A percentile compares a stretch with the other conserved stretches of the same genome.
Evolutionary conservation across 2,329 filamentous ascomycete species (phyloP).

Genomic region (Ophiocordyceps sinensis): DNA sequence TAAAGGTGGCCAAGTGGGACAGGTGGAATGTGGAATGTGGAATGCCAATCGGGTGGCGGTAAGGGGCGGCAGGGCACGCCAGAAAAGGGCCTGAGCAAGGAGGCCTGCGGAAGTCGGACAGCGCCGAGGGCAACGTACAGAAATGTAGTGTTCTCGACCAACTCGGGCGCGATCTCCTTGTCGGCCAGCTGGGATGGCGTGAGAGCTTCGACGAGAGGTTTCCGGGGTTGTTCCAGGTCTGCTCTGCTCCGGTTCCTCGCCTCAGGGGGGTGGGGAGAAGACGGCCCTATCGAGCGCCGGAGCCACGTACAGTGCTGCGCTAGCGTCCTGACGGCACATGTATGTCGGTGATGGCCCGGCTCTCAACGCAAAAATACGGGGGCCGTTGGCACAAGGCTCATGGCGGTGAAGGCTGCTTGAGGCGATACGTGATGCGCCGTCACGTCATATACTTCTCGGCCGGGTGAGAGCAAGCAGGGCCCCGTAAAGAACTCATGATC

Average conservation of each 20-base stretch:
- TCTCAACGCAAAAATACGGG: not conserved
- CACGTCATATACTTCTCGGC: not conserved
- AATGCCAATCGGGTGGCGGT: not conserved
- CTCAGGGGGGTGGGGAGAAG: constrained; percentile 1
- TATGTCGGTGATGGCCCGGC: not conserved
- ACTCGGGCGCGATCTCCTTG: constrained; percentile 2
- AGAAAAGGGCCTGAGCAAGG: too few species aligned
- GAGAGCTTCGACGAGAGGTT: constrained; percentile 3
- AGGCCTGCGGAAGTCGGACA: not conserved
- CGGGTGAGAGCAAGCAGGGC: constrained; percentile 9
- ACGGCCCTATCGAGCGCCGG: too few species aligned
- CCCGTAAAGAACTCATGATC: constrained; percentile 14
- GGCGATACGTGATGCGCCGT: not conserved
- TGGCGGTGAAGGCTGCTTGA: not conserved
- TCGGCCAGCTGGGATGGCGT: constrained; percentile 3
- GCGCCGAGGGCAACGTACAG: constrained; percentile 2
- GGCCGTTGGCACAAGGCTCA: not conserved
- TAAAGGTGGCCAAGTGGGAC: not conserved
- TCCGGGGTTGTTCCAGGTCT: not conserved
- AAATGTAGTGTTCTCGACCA: not conserved
- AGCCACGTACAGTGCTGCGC: constrained; percentile 2
- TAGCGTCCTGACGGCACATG: not conserved
- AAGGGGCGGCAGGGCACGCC: too few species aligned
- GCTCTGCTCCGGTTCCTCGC: too few species aligned
- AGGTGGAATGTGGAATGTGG: too few species aligned